Conservation (phyloP, 495 filamentous ascomycete genomes). For the Xylaria cubensis region DNA sequence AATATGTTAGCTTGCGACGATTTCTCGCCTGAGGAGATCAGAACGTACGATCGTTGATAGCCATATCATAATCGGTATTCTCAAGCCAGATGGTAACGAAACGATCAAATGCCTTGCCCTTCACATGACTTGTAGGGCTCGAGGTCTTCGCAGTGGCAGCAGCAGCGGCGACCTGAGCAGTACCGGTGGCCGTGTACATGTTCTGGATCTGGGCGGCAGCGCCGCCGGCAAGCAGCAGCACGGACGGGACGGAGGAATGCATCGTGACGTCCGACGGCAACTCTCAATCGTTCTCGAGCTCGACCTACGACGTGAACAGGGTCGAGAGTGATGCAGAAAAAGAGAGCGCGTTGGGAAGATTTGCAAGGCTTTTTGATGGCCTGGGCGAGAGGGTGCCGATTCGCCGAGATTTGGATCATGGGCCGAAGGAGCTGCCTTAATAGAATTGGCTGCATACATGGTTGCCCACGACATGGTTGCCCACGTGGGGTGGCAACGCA, state of each 20-base stretch:
- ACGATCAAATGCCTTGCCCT: slow-evolving; percentile 70
- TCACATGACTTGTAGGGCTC: slow-evolving; percentile 65
- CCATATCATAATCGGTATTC: slow-evolving; percentile 66
- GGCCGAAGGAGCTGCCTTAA: slow-evolving; percentile 10
- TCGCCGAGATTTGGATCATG: slow-evolving; percentile 1
- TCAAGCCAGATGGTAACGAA: slow-evolving; percentile 76
- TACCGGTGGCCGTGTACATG: slow-evolving; percentile 40
- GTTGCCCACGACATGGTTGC: background rate
- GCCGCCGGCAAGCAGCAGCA: slow-evolving; percentile 27
- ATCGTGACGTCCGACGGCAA: slow-evolving; percentile 26
- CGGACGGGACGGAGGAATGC: slow-evolving; percentile 31
- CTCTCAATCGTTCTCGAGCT: slow-evolving; percentile 6
- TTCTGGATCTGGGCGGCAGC: slow-evolving; percentile 37
- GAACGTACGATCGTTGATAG: slow-evolving; percentile 41
- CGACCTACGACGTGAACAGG: slow-evolving; percentile 15
- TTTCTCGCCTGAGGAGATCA: background rate
- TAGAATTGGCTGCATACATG: slow-evolving; percentile 4
- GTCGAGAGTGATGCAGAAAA: background rate
- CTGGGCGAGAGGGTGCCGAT: slow-evolving; percentile 7
- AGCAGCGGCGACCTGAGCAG: slow-evolving; percentile 38
- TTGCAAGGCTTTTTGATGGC: background rate
- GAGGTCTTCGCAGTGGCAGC: slow-evolving; percentile 45
- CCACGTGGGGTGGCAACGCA: background rate
- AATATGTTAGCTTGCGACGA: slow-evolving; percentile 15
- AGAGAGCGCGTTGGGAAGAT: background rate